phyloP scores from a whole-genome alignment of 2,329 filamentous ascomycete genomes.

The Fusarium pilosicola region DNA sequence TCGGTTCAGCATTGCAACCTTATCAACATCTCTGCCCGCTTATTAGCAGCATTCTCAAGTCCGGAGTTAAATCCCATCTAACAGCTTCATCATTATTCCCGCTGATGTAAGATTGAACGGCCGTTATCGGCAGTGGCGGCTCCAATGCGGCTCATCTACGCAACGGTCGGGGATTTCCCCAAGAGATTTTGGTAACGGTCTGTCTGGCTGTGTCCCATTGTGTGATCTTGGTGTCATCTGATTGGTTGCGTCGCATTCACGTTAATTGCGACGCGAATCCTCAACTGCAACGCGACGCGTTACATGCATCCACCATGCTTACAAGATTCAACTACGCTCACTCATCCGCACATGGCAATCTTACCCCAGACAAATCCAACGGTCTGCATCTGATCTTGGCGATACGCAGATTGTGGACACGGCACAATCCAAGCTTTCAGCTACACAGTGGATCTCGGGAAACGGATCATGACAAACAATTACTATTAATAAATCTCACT shows the following conservation, averaged over 20 bases:
- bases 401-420: not conserved
- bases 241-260: not conserved
- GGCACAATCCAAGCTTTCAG: not conserved
- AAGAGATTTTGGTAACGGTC: not conserved
- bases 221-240: not conserved
- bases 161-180: too few relatives aligned
- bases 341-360: not conserved
- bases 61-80: not conserved
- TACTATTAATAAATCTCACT: constrained; percentile 29
- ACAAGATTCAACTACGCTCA: not conserved
- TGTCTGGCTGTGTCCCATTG: not conserved
- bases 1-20: not conserved
- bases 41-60: not conserved
- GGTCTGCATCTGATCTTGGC: not conserved
- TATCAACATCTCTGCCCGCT: not conserved
- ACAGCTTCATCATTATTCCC: not conserved
- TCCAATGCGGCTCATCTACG: not conserved
- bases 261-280: not conserved
- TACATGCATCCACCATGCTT: not conserved
- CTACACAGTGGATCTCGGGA: not conserved
- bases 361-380: not conserved
- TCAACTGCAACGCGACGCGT: not conserved
- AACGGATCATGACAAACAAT: not conserved
- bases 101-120: not conserved
- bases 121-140: not conserved